phyloP scores from a whole-genome alignment of 2,329 filamentous ascomycete genomes.

The Colletotrichum cuscutae region DNA sequence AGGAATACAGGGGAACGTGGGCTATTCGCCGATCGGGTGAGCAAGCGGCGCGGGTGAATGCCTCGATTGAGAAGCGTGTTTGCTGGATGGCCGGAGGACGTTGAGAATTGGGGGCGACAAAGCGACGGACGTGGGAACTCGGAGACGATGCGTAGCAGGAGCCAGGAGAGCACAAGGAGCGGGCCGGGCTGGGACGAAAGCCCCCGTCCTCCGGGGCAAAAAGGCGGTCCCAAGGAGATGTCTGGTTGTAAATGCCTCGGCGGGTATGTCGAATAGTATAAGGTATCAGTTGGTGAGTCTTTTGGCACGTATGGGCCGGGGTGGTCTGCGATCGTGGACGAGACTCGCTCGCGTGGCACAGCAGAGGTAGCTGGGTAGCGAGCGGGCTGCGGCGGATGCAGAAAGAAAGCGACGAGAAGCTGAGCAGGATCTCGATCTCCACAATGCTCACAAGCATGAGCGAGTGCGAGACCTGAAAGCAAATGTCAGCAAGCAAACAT shows the following conservation, averaged over 20 bases:
- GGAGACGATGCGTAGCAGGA: constrained; percentile 1
- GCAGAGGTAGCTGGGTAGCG: not conserved
- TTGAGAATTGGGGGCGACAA: not conserved
- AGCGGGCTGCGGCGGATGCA: not conserved
- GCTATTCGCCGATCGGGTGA: not conserved
- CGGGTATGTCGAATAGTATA: not conserved
- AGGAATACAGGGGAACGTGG: not conserved
- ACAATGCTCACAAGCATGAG: not conserved
- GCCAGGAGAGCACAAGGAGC: not conserved
- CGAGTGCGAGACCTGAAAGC: not conserved
- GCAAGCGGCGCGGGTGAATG: constrained; percentile 17
- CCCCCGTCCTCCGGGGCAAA: not conserved
- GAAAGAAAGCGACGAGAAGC: not conserved
- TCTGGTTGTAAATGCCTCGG: not conserved
- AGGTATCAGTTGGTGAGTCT: too few relatives aligned
- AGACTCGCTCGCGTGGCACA: not conserved
- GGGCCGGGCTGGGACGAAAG: not conserved
- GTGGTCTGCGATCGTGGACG: not conserved
- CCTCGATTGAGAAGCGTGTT: constrained; percentile 18
- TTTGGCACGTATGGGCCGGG: not conserved
- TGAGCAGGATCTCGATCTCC: not conserved
- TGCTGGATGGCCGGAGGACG: not conserved
- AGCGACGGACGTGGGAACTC: constrained; percentile 1
- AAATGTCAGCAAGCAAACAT: not conserved
- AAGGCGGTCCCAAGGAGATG: not conserved